phyloP scores from a whole-genome alignment of 2,329 filamentous ascomycete species.

The Truncatella angustata region DNA sequence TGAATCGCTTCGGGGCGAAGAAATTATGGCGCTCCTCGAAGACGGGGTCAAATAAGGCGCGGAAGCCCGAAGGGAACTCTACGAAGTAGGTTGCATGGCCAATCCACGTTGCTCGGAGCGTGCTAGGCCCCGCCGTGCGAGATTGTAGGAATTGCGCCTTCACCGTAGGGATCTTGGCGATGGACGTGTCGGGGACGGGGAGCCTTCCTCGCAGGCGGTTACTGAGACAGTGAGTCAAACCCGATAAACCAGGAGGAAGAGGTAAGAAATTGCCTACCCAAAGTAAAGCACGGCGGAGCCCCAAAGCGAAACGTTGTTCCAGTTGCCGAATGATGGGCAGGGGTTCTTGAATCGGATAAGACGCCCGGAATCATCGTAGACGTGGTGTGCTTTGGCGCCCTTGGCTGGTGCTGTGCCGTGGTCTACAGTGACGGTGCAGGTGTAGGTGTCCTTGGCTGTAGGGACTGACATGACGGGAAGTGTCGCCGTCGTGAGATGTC shows the following conservation, averaged over 20 bases:
- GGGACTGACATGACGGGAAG: neutral
- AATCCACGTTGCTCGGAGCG: constrained; percentile 86
- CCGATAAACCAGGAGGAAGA: neutral
- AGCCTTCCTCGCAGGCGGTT: neutral
- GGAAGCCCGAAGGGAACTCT: constrained; percentile 81
- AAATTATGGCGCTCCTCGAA: constrained; percentile 82
- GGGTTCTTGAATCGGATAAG: neutral
- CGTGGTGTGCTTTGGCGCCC: neutral
- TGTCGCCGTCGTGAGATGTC: neutral
- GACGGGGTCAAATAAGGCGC: constrained; percentile 90
- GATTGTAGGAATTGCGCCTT: constrained; percentile 65
- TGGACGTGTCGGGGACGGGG: neutral
- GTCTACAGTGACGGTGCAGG: neutral
- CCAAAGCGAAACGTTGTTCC: neutral
- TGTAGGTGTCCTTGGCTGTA: neutral
- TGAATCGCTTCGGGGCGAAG: constrained; percentile 74
- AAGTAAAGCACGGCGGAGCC: neutral
- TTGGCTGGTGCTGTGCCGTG: neutral
- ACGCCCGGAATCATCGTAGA: neutral
- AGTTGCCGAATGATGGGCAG: neutral
- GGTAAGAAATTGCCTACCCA: neutral
- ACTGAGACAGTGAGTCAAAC: neutral
- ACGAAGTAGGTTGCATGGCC: constrained; percentile 93
- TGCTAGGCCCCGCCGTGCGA: constrained; percentile 53
- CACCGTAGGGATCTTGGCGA: constrained; percentile 57